Base-by-base conservation (phyloP, 2,329 filamentous ascomycete genomes). In the Colletotrichum liaoningense region DNA sequence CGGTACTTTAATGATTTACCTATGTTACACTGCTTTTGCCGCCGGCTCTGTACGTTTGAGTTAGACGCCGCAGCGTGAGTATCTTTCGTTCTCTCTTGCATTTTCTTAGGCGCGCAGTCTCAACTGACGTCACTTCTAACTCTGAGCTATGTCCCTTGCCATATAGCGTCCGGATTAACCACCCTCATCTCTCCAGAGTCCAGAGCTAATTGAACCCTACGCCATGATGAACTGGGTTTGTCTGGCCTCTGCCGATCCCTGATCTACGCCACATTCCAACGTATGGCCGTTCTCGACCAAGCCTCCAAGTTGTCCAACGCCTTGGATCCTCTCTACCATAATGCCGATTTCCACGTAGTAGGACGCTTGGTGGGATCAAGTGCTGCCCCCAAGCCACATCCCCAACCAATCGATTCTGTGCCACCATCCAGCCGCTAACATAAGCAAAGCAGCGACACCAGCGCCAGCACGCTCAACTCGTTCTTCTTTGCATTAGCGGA, bases 401-500 rank as follows among this genome's bases (percentile, higher is more conserved):
- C 60, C 59, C 33, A n/a, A 2, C 12, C 54, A 46, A 62, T 60
- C 68, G 38, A 64, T 69, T 33, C 14, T 28, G 19, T 28, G 57
- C n/a, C 24, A 64, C 33, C 49, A 14, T 56, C 63, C 16, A n/a
- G 16, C 22, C 33, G 26, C 65, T 26, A 49, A 56, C 24, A 52
- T 22, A 64, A 26, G n/a, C 70, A 65, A 3, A 62, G 22, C 26
- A 35, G 22, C 26, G 55, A 4, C 9, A 26, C 14, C 42, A 16
- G 4, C 42, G 2, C 62, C 16, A 33, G 28, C 30, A 38, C 46
- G n/a, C 7, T 46, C 16, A 33, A n/a, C 22, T 55, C 46, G n/a
- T 2, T 49, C 26, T 14, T 63, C 26, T 26, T 33, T 67, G 68
- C 55, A 62, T 60, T 55, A 70, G 66, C 16, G 49, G 19, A 7